Percentiles rank a stretch among this genome's conserved stretches.
Evolutionary conservation across 805 yeast genomes (phyloP).

Genomic region (Ogataea degrootiae): DNA sequence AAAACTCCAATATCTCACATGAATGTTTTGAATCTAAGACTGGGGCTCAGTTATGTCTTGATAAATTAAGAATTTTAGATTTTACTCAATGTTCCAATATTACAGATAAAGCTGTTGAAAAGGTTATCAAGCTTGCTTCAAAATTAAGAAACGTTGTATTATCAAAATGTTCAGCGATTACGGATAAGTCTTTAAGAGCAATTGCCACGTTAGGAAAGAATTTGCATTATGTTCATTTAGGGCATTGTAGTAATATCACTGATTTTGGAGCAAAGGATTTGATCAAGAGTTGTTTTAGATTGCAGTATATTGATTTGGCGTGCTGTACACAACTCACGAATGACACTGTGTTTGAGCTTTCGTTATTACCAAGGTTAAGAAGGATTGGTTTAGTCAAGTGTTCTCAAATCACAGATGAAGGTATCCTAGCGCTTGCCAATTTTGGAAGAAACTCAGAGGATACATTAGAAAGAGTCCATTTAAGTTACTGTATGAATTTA

Average conservation of each 20-base stretch:
- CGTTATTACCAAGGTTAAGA: conserved; percentile 72
- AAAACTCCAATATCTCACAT: conserved; percentile 66
- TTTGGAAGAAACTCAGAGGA: conserved; percentile 58
- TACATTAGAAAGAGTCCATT: conserved; percentile 86
- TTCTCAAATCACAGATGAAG: conserved; percentile 78
- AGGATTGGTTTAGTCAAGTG: conserved; percentile 95
- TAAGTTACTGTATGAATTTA: conserved; percentile 82
- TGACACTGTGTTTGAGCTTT: conserved; percentile 68
- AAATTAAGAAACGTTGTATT: conserved; percentile 80
- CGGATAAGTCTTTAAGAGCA: conserved; percentile 73
- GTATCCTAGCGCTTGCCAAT: conserved; percentile 59
- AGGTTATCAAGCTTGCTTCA: conserved; percentile 73
- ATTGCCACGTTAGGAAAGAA: conserved; percentile 71
- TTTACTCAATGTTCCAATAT: conserved; percentile 78
- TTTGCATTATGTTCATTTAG: conserved; percentile 85
- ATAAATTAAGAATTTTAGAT: conserved; percentile 74
- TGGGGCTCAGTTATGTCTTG: conserved; percentile 37
- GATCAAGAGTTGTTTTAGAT: conserved; percentile 72
- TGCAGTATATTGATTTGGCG: conserved; percentile 91
- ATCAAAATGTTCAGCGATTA: conserved; percentile 82
- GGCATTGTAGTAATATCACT: conserved; percentile 88
- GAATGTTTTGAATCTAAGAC: conserved; percentile 44
- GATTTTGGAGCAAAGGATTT: conserved; percentile 79
- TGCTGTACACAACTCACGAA: conserved; percentile 90
- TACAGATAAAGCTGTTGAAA: conserved; percentile 73